A percentile compares a stretch with the other conserved stretches of the same genome.
Evolutionary conservation across 768 basidiomycete species (phyloP).

Genomic region (Trametes punicea): DNA sequence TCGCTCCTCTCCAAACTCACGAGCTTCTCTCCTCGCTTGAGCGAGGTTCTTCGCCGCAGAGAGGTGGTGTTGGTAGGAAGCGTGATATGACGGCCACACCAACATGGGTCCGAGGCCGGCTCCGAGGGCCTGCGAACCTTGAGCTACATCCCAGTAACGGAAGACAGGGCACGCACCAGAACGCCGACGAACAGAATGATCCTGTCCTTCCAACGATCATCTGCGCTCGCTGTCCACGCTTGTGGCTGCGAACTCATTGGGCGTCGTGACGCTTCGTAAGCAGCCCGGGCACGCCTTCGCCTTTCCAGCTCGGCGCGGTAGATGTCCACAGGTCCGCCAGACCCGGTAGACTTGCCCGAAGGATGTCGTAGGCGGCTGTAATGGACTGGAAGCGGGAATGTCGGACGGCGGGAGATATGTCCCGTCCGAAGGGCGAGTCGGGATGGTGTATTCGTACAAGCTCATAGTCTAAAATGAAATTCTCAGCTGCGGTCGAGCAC

Average conservation of each 20-base stretch:
- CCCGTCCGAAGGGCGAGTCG: slow-evolving; percentile 48
- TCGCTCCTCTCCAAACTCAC: slow-evolving; percentile 51
- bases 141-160: background rate
- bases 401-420: slow-evolving; percentile 41
- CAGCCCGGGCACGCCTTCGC: slow-evolving; percentile 34
- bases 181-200: slow-evolving; percentile 46
- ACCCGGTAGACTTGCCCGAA: slow-evolving; percentile 38
- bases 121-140: slow-evolving; percentile 37
- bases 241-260: slow-evolving; percentile 12
- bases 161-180: slow-evolving; percentile 36
- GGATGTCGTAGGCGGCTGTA: slow-evolving; percentile 57
- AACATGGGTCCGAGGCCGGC: slow-evolving; percentile 44
- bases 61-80: slow-evolving; percentile 44
- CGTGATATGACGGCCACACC: slow-evolving; percentile 32
- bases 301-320: slow-evolving; percentile 52
- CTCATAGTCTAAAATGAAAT: slow-evolving; percentile 58
- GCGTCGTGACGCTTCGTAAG: slow-evolving; percentile 32
- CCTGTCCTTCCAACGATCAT: slow-evolving; percentile 51
- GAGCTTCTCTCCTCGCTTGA: slow-evolving; percentile 55
- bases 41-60: slow-evolving; percentile 56
- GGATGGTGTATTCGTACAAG: slow-evolving; percentile 72
- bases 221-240: slow-evolving; percentile 34
- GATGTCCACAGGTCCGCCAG: slow-evolving; percentile 36
- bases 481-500: background rate
- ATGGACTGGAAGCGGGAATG: slow-evolving; percentile 65